Evolutionary conservation across 2,329 filamentous ascomycete species (phyloP).

Genomic region (Venturia carpophila): DNA sequence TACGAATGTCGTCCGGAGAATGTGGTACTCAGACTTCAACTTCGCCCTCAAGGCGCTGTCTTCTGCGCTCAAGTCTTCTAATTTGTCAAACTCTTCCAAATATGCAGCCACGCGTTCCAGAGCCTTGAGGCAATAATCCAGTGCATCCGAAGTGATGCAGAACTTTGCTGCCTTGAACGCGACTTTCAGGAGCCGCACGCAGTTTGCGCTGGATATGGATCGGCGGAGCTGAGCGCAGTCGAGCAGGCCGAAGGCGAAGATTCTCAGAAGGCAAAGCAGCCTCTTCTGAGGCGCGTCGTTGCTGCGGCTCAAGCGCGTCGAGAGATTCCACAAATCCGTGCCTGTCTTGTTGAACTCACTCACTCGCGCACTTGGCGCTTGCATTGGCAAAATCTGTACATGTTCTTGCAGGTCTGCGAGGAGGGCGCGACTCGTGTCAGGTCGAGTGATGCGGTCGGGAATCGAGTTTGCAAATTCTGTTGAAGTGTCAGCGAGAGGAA

Average conservation of each 20-base stretch:
- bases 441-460: conserved; percentile 1
- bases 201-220: conserved; percentile 25
- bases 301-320: conserved; percentile 41
- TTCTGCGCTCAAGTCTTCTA: conserved; percentile 22
- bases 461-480: conserved; percentile 12
- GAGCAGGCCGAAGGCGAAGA: conserved; percentile 61
- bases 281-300: conserved; percentile 9
- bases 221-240: conserved; percentile 43
- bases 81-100: conserved; percentile 26
- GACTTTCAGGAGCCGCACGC: conserved; percentile 54
- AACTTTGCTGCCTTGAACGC: conserved; percentile 57
- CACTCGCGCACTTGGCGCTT: conserved; percentile 5
- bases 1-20: conserved; percentile 60
- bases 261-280: conserved; percentile 29
- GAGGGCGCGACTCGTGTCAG: background rate
- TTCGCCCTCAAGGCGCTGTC: conserved; percentile 30
- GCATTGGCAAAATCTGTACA: conserved; percentile 5
- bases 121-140: conserved; percentile 51
- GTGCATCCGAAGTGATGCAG: conserved; percentile 53
- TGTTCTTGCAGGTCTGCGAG: conserved; percentile 12
- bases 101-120: conserved; percentile 58
- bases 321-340: conserved; percentile 58
- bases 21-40: conserved; percentile 55
- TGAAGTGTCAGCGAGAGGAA: background rate
- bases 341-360: conserved; percentile 46